Base-by-base conservation (phyloP, 441 rosid species). In the Populus hybrid region DNA sequence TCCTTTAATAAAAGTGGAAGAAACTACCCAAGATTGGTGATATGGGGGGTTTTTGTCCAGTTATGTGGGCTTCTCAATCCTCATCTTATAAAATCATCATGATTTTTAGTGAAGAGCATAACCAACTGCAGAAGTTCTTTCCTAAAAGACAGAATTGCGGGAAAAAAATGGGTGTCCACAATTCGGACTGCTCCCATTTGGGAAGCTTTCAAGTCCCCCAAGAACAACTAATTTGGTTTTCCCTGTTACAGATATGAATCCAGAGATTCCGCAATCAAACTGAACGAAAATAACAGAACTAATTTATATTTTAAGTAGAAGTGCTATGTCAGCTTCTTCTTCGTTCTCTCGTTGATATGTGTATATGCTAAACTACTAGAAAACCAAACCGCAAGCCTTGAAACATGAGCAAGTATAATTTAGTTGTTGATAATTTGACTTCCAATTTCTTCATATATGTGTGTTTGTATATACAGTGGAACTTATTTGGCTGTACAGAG, bases 391-490 rank as follows among this genome's bases (percentile, higher is more conserved):
- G 24, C 50, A 10, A 40, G 64, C 24, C 23, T 59, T n/a, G 0
- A 23, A 21, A 26, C 12, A 21, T 74, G 10, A 64, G 78, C 57
- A 36, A 11, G 38, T 66, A 46, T 63, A 78, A n/a, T 32, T 75
- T 57, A 61, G 18, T 40, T 34, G 28, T 35, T 59, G 57, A 26
- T 76, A 28, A 28, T 67, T 57, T 71, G 64, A 21, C 21, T 12
- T 77, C 9, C 28, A 24, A 6, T 34, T 53, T 78, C 16, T 64
- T 69, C 28, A 70, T 69, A 74, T 75, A 77, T 20, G 18, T 72
- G 70, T 77, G 70, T 77, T 53, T 57, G 28, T 71, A 77, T 84
- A 26, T 64, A 72, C 71, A 71, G 28, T 24, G 69, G 18, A 23
- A 69, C 67, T 34, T 30, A 40, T 40, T 24, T 64, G 14, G 53